A percentile compares a stretch with the other conserved stretches of the same genome.
phyloP scores from a whole-genome alignment of 306 rosid species.

The Rosa lucieae region DNA sequence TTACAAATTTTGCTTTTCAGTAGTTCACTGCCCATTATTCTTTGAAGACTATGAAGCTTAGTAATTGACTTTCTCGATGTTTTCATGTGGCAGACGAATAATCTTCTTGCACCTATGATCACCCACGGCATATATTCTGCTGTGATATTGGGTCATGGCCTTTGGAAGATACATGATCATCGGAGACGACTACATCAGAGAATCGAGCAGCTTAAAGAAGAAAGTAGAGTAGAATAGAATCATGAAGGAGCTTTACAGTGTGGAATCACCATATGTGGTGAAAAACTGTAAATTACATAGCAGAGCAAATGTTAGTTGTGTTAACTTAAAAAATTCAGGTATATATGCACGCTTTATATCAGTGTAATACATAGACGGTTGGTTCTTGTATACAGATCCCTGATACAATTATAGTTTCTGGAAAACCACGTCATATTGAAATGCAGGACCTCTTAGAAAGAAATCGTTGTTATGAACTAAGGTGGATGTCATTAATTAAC shows the following conservation, averaged over 20 bases:
- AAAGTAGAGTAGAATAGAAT: slow-evolving; percentile 42
- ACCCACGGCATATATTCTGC: slow-evolving; percentile 93
- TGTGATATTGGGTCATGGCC: slow-evolving; percentile 94
- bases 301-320: slow-evolving; percentile 22
- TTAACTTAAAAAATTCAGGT: not conserved
- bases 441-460: too few species aligned
- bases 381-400: slow-evolving; percentile 7
- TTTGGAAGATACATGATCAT: slow-evolving; percentile 91
- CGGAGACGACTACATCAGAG: slow-evolving; percentile 71
- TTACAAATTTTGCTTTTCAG: slow-evolving; percentile 2
- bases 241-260: slow-evolving; percentile 23
- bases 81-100: slow-evolving; percentile 64
- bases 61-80: not conserved
- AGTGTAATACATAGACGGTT: slow-evolving; percentile 5
- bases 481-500: too few species aligned
- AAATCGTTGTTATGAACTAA: too few species aligned
- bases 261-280: slow-evolving; percentile 25
- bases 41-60: slow-evolving; percentile 25
- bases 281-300: slow-evolving; percentile 39
- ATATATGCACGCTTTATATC: not conserved
- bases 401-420: not conserved
- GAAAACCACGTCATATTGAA: too few species aligned
- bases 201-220: slow-evolving; percentile 64
- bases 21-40: not conserved
- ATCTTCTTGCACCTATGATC: slow-evolving; percentile 88